Evolutionary conservation across 225 moss, liverwort and hornwort species (phyloP).

Genomic region (Sphagnum contortum): DNA sequence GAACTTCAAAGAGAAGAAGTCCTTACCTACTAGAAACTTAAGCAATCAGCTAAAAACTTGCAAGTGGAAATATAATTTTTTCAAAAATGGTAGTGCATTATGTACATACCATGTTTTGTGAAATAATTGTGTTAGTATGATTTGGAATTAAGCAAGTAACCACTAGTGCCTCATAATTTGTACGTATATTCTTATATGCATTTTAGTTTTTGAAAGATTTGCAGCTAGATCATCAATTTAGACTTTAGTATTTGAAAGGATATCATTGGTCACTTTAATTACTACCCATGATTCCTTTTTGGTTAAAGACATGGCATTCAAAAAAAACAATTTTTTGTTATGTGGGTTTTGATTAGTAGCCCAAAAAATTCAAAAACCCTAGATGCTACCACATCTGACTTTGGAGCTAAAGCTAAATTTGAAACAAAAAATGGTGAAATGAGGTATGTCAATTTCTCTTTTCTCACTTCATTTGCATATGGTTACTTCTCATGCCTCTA

Average conservation of each 20-base stretch:
- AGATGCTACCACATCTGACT: constrained; percentile 59
- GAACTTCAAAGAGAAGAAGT: constrained; percentile 82
- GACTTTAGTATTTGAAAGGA: too few species aligned
- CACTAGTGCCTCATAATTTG: too few species aligned
- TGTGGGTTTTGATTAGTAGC: constrained; percentile 95
- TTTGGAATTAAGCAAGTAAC: constrained; percentile 89
- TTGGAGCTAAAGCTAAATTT: constrained; percentile 92
- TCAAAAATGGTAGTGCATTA: constrained; percentile 97
- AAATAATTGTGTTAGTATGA: constrained; percentile 72
- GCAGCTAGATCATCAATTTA: too few species aligned
- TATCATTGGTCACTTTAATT: constrained; percentile 22
- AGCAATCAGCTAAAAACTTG: constrained; percentile 87
- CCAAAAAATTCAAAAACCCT: constrained; percentile 65
- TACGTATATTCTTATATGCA: too few species aligned
- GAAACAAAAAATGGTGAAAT: constrained; percentile 99
- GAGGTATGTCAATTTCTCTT: constrained; percentile 28
- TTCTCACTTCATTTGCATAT: too few species aligned
- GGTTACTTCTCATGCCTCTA: too few species aligned
- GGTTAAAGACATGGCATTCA: constrained; percentile 95
- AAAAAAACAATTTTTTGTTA: constrained; percentile 83
- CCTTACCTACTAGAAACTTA: constrained; percentile 80
- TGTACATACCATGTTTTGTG: constrained; percentile 73
- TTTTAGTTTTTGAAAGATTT: too few species aligned
- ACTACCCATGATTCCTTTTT: constrained; percentile 95
- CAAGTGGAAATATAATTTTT: constrained; percentile 91